These are phyloP conservation scores for Stropharia rugosoannulata DNA, from an alignment of 768 basidiomycete genomes.

Conservation along the genomic window DNA sequence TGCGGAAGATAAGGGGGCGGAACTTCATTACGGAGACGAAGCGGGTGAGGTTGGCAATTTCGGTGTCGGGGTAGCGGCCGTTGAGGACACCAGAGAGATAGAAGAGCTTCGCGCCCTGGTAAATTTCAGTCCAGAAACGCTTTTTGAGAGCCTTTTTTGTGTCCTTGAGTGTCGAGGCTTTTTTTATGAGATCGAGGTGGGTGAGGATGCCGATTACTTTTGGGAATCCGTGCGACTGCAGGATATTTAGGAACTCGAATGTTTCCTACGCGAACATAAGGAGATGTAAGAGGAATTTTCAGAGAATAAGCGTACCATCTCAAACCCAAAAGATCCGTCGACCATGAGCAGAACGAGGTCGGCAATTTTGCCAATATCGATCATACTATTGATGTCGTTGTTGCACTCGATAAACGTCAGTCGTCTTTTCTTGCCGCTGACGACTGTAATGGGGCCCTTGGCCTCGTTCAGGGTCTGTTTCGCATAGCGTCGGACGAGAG, in stretches of 20 bases:
- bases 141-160: constrained; percentile 96
- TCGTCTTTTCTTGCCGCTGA: constrained; percentile 88
- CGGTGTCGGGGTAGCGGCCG: constrained; percentile 95
- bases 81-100: constrained; percentile 97
- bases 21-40: constrained; percentile 99
- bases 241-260: constrained; percentile 96
- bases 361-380: constrained; percentile 95
- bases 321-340: constrained; percentile 96
- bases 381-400: constrained; percentile 97
- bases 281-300: background rate
- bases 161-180: constrained; percentile 76
- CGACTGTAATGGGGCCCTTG: constrained; percentile 92
- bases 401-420: constrained; percentile 98
- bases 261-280: constrained; percentile 67
- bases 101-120: constrained; percentile 97
- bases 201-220: constrained; percentile 97
- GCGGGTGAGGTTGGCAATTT: constrained; percentile 93
- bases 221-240: constrained; percentile 96
- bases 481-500: constrained; percentile 87
- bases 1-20: constrained; percentile 93
- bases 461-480: constrained; percentile 91
- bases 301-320: constrained; percentile 70
- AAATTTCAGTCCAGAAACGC: constrained; percentile 99
- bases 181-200: constrained; percentile 97
- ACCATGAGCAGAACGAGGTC: constrained; percentile 97